phyloP scores from a whole-genome alignment of 345 rosid genomes.

The Hibiscus mutabilis region DNA sequence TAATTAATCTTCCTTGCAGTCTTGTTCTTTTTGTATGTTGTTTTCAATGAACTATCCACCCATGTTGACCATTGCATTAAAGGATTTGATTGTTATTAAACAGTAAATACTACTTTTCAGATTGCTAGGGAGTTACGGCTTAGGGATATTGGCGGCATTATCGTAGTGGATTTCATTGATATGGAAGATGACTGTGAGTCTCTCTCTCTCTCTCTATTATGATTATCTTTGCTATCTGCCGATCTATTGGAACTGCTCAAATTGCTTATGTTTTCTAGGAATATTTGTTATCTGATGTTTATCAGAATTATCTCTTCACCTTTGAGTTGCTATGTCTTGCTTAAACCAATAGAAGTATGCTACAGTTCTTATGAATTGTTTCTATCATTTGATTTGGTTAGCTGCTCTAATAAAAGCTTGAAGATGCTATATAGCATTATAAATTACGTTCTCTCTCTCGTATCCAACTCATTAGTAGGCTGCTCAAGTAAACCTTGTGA shows the following conservation, averaged over 20 bases:
- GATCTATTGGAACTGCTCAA: background rate
- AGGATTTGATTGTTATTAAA: slow-evolving; percentile 12
- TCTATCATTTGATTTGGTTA: background rate
- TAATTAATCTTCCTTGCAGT: background rate
- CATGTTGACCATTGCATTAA: slow-evolving; percentile 4
- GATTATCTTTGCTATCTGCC: background rate
- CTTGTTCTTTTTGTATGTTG: background rate
- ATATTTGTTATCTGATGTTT: background rate
- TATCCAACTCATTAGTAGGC: background rate
- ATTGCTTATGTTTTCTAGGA: background rate
- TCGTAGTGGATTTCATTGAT: slow-evolving; percentile 97
- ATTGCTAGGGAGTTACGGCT: slow-evolving; percentile 95
- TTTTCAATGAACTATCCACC: slow-evolving; percentile 8
- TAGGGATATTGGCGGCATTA: slow-evolving; percentile 94
- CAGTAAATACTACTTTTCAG: slow-evolving; percentile 35
- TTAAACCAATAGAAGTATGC: background rate
- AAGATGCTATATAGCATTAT: background rate
- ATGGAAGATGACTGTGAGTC: slow-evolving; percentile 85
- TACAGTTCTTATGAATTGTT: background rate
- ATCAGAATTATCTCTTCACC: background rate
- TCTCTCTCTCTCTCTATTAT: slow-evolving; percentile 20
- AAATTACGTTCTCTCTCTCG: background rate
- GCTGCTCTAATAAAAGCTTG: background rate
- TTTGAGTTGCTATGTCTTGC: background rate
- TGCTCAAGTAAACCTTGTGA: background rate